Evolutionary conservation across 2,329 filamentous ascomycete genomes (phyloP), one percentile per base, ranked within the genome.

Genomic region (Calonectria fujianensis): DNA sequence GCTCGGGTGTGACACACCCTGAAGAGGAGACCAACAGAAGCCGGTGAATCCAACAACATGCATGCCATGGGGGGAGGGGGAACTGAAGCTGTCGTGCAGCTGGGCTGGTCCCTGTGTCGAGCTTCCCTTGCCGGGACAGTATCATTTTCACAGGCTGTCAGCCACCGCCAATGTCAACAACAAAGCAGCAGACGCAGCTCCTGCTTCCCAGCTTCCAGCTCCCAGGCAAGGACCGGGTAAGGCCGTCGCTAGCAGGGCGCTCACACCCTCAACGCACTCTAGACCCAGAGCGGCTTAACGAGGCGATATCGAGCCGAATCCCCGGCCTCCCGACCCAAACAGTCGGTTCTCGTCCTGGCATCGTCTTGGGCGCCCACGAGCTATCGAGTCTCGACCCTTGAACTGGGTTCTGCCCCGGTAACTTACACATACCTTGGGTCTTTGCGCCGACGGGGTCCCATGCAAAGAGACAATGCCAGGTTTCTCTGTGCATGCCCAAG

Each of bases 281-380:
- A 77, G 70, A 73, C 78, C 75, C 57, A 75, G 77, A 79, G 75
- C 76, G 72, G 74, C 69, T 74, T 78, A 72, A 78, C 52, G 69
- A 69, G 32, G 68, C 70, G 74, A 78, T 74, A 76, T 69, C 76
- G 54, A 65, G 57, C 68, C 70, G 59, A 61, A 39, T 69, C 70
- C 78, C 72, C 72, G 63, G 76, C 73, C 75, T 70, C 76, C 72
- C 73, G 79, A 79, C 77, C 79, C 79, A 79, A 81, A 74, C 70
- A 80, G 77, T 80, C 79, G 79, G 79, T 78, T 80, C 76, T 41
- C 72, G 66, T 45, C 41, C 57, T 63, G 57, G 35, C 57, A 63
- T 63, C 57, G n/a, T 16, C 57, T 61, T 57, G 50, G 64, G 54
- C 59, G 67, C 31, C 57, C 54, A 69, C 45, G 39, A 66, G 65